phyloP scores from a whole-genome alignment of 148 eudicot species.

The Fagopyrum homotropicum region DNA sequence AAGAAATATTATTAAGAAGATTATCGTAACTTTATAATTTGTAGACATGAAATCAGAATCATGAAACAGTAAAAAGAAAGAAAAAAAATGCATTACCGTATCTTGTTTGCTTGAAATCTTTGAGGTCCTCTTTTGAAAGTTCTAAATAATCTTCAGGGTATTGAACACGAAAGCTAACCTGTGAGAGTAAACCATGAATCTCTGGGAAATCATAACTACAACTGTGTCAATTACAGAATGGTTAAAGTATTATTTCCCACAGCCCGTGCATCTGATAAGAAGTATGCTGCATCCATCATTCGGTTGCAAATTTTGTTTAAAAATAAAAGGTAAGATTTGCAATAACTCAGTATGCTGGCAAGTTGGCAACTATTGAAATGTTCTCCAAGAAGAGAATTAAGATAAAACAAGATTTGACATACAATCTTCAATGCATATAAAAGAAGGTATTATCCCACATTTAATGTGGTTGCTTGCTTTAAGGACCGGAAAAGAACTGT shows the following conservation, averaged over 20 bases:
- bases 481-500: background rate
- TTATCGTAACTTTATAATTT: background rate
- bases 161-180: constrained; percentile 93
- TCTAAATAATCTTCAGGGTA: constrained; percentile 84
- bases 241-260: background rate
- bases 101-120: constrained; percentile 94
- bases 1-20: background rate
- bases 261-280: constrained; percentile 3
- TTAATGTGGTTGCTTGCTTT: background rate
- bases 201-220: constrained; percentile 11
- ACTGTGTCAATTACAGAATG: background rate
- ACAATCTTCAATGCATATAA: background rate
- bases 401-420: background rate
- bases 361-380: background rate
- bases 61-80: background rate
- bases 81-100: constrained; percentile 48
- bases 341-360: background rate
- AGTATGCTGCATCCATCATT: background rate
- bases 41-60: background rate
- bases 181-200: constrained; percentile 21
- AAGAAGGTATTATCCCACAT: background rate
- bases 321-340: background rate
- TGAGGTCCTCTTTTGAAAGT: constrained; percentile 86
- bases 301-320: background rate
- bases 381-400: background rate